Evolutionary conservation across 106 monocot species (phyloP), one percentile per base, ranked within the genome.

Genomic region (Apostasia shenzhenica): DNA sequence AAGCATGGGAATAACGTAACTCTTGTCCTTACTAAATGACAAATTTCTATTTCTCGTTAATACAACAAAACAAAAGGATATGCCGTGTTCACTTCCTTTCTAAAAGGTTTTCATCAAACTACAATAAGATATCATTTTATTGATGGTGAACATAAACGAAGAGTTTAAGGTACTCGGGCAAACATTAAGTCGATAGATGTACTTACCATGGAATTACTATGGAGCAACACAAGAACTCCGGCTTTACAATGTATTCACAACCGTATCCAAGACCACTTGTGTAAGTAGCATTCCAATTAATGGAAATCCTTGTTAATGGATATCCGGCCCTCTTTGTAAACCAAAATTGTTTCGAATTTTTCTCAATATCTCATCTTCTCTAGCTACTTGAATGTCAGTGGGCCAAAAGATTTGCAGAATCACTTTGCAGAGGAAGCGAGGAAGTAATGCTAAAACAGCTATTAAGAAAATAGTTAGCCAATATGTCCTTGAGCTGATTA

Each of bases 341-440:
- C 64, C 78, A 13, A 67, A 70, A 61, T 66, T 72, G 55, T 73
- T 62, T 4, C 79, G 68, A 14, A 76, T 38, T 67, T 80, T 86
- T 68, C 73, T 79, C 48, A 91, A 66, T 50, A 91, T 84, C 73
- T 91, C 95, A 73, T 91, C 91, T 78, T 95, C 95, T 77, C 88
- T 83, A 45, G 91, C 91, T 74, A 95, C 89, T 82, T 95, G 95
- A 80, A 91, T 91, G 65, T 95, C 95, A 58, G 95, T 80, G 63
- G 95, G 88, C 77, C 88, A 84, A 73, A 88, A 84, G 41, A 75
- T 81, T 76, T 88, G 91, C 70, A 81, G 71, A 61, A 91, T 72
- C 8, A 86, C 91, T 75, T 91, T 95, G 73, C 73, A 80, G 65
- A 91, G 72, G 59, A 89, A 86, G 52, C 95, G 91, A 73, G 95